These are phyloP conservation scores for Termitomyces sp. DNA, from an alignment of 768 basidiomycete genomes.

Conservation along the genomic window DNA sequence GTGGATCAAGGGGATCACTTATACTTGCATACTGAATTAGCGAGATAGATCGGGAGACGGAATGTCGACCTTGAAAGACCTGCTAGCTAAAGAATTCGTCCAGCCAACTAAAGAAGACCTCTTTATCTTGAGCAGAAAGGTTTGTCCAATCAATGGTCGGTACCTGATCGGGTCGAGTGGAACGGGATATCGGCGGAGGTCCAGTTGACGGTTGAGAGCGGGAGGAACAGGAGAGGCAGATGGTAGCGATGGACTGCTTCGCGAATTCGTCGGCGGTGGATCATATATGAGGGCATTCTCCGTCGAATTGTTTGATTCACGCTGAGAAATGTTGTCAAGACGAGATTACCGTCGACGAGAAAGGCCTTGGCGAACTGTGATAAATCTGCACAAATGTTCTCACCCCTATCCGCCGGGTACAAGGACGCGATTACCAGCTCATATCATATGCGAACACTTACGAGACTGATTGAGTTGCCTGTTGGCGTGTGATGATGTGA, in stretches of 20 bases:
- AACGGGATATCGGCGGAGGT: conserved; percentile 28
- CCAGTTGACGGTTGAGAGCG: not conserved
- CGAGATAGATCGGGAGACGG: conserved; percentile 2
- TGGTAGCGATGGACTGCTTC: conserved; percentile 9
- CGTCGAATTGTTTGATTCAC: too few species aligned
- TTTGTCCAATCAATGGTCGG: conserved; percentile 60
- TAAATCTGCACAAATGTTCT: not conserved
- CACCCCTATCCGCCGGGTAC: not conserved
- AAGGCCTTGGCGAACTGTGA: not conserved
- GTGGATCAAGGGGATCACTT: not conserved
- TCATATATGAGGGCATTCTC: conserved; percentile 31
- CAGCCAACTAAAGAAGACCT: conserved; percentile 70
- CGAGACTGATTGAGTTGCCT: not conserved
- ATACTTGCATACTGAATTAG: not conserved
- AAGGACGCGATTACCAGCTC: too few species aligned
- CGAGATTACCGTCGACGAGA: not conserved
- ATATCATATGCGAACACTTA: too few species aligned
- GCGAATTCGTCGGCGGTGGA: conserved; percentile 15
- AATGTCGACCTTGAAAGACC: conserved; percentile 27
- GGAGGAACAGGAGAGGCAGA: conserved; percentile 8
- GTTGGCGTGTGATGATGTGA: too few species aligned
- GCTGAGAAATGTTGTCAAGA: not conserved
- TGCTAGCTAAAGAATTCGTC: conserved; percentile 78
- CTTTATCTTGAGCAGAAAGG: conserved; percentile 61
- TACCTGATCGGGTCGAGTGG: conserved; percentile 23